A percentile compares a stretch with the other conserved stretches of the same genome.
phyloP scores from a whole-genome alignment of 768 basidiomycete species.

The Peribolospora baueri region DNA sequence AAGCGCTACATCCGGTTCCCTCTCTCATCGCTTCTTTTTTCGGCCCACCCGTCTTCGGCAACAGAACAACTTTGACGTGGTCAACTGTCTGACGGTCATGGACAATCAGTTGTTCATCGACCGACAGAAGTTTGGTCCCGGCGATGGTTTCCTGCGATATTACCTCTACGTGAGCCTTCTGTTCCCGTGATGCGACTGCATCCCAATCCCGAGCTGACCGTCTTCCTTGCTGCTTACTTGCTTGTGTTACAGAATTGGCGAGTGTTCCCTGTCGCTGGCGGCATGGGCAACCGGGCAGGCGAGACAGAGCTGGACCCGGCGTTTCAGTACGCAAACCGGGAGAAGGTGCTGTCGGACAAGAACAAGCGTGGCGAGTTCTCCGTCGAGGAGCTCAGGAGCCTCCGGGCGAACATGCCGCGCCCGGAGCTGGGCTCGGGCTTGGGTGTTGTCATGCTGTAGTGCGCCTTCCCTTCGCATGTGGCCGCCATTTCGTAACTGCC shows the following conservation, averaged over 20 bases:
- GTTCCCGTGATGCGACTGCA: constrained; percentile 7
- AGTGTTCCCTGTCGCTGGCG: constrained; percentile 52
- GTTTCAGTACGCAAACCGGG: constrained; percentile 28
- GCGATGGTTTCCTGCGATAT: constrained; percentile 69
- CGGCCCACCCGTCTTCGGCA: background rate
- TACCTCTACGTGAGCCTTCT: constrained; percentile 6
- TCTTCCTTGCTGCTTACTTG: background rate
- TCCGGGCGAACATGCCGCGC: background rate
- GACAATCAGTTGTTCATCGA: constrained; percentile 64
- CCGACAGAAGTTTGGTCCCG: constrained; percentile 83
- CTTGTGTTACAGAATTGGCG: constrained; percentile 56
- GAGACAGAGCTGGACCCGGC: constrained; percentile 27
- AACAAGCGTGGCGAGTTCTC: constrained; percentile 13
- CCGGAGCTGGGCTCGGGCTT: constrained; percentile 25
- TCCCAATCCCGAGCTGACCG: background rate
- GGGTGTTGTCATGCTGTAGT: constrained; percentile 68
- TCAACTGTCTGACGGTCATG: constrained; percentile 86
- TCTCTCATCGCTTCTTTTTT: background rate
- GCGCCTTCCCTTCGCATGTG: too few relatives aligned
- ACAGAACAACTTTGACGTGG: constrained; percentile 71
- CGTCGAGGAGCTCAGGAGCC: too few relatives aligned
- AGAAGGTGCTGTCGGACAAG: constrained; percentile 2
- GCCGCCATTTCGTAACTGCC: too few relatives aligned
- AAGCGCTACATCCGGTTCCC: background rate
- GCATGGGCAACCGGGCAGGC: constrained; percentile 8